phyloP scores from a whole-genome alignment of 768 basidiomycete species.

The Xerocomus potaroensis region DNA sequence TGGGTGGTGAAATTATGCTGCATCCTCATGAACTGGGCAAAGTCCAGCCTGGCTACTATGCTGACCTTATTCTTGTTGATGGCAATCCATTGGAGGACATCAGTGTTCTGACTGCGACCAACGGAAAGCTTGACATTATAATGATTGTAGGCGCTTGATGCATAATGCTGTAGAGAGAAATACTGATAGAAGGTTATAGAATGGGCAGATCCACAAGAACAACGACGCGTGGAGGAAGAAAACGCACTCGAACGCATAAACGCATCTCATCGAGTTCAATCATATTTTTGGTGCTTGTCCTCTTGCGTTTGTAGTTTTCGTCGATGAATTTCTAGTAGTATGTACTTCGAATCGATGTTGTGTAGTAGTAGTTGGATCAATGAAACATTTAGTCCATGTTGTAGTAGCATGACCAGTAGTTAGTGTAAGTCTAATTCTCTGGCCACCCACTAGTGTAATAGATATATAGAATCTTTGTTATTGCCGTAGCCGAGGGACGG shows the following conservation, averaged over 20 bases:
- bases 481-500: too few species aligned
- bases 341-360: too few species aligned
- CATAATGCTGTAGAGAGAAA: not conserved
- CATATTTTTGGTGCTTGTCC: too few species aligned
- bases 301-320: not conserved
- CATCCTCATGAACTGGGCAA: conserved; percentile 36
- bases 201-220: conserved; percentile 25
- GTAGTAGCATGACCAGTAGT: too few species aligned
- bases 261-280: too few species aligned
- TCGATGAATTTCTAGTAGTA: too few species aligned
- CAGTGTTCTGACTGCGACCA: conserved; percentile 26
- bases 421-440: too few species aligned
- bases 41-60: conserved; percentile 34
- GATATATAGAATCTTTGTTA: too few species aligned
- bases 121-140: conserved; percentile 31
- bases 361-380: too few species aligned
- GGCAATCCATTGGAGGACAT: conserved; percentile 36
- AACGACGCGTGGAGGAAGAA: not conserved
- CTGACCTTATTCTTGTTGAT: conserved; percentile 34
- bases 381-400: too few species aligned
- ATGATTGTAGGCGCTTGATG: conserved; percentile 27
- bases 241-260: not conserved
- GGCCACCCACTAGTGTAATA: too few species aligned
- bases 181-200: conserved; percentile 12
- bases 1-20: conserved; percentile 35